Evolutionary conservation across 768 basidiomycete species (phyloP), one percentile per base, ranked within the genome.

Genomic region (Sarcodon aspratus): DNA sequence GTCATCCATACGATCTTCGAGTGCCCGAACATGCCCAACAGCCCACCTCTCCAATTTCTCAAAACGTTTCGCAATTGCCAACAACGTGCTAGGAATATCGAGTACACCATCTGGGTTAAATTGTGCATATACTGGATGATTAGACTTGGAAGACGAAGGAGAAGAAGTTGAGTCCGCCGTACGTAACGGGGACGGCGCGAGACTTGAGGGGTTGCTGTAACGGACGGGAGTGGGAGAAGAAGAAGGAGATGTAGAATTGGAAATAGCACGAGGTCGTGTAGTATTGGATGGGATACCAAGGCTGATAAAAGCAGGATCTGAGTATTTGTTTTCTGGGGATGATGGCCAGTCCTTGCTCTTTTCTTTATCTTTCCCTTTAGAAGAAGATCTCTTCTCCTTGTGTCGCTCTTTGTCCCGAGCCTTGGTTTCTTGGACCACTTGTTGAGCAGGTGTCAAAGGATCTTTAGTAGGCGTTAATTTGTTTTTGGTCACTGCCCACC

Each of bases 21-120:
- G 66, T 1, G 89, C 89, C 48, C 89, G 80, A 3, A 90, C 87
- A 55, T 92, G 89, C 6, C 85, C 80, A 3, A 92, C 86, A 0
- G 88, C 84, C 89, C 89, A 92, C 53, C 84, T 84, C 60, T 92
- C 89, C 10, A 92, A 73, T 61, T 92, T 92, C 63, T 92, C 89
- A 50, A 92, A 91, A 17, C 89, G 79, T 50, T 75, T 78, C 10
- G 86, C 85, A 38, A 92, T 78, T 9, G 76, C 74, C 18, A 92
- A 65, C 6, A 92, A 68, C 0, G 89, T 91, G 1, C 74, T 79
- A 9, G 81, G 75, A 8, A 90, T 69, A 57, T 92, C 90, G 4
- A 92, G 65, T 2, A 79, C 75, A 3, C 89, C 89, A 44, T 82
- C 75, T 1, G 73, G 50, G 36, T 74, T 78, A 59, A 90, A 92